These are phyloP conservation scores for Hura crepitans DNA, from an alignment of 441 rosid species.

Conservation along the genomic window DNA sequence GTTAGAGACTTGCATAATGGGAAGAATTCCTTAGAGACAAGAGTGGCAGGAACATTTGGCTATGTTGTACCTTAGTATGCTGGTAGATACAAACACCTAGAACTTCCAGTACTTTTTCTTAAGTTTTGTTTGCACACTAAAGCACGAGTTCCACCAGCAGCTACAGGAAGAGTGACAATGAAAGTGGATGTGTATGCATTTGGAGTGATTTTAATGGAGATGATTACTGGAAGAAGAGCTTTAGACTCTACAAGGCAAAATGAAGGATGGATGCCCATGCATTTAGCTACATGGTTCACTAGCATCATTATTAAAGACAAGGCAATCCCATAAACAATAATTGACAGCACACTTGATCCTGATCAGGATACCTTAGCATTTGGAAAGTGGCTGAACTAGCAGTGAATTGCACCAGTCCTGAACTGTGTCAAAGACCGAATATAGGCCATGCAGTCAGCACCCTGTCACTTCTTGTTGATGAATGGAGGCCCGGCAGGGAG, in stretches of 20 bases:
- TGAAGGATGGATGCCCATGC: conserved; percentile 37
- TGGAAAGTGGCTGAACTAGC: conserved; percentile 37
- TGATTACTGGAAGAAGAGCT: conserved; percentile 43
- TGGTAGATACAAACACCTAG: conserved; percentile 34
- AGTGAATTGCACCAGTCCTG: conserved; percentile 39
- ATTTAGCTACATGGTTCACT: conserved; percentile 43
- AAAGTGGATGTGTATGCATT: conserved; percentile 43
- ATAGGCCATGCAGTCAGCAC: conserved; percentile 41
- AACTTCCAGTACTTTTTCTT: background rate
- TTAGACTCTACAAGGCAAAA: conserved; percentile 31
- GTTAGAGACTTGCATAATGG: conserved; percentile 75
- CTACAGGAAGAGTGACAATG: conserved; percentile 45
- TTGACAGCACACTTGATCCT: conserved; percentile 26
- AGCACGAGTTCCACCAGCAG: conserved; percentile 26
- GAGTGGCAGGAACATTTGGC: conserved; percentile 88
- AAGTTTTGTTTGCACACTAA: too few relatives aligned
- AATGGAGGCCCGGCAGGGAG: conserved; percentile 21
- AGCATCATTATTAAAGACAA: conserved; percentile 30
- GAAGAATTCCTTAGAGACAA: conserved; percentile 67
- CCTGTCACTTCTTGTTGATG: conserved; percentile 36
- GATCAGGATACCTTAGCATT: conserved; percentile 37
- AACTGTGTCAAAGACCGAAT: conserved; percentile 40
- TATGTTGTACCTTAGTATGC: conserved; percentile 96
- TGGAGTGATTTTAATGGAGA: conserved; percentile 44
- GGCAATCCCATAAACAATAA: conserved; percentile 19